phyloP scores from a whole-genome alignment of 257 asterid genomes.

The Solanum neorickii region DNA sequence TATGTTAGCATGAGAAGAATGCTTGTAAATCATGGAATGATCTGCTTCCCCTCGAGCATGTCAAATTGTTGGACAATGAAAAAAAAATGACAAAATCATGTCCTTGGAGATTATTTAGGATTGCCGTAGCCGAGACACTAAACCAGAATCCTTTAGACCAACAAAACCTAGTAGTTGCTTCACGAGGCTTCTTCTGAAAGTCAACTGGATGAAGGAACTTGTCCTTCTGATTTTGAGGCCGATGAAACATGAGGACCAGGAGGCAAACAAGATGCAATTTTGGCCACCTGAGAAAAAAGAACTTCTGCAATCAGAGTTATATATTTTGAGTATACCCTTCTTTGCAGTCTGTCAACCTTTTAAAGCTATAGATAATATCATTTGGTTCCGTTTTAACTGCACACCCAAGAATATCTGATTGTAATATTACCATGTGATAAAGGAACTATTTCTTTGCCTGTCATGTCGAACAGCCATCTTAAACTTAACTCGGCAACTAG shows the following conservation, averaged over 20 bases:
- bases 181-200: not conserved
- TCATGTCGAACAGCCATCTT: not conserved
- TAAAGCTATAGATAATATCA: not conserved
- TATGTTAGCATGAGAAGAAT: not conserved
- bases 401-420: not conserved
- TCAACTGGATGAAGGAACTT: not conserved
- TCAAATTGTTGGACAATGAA: not conserved
- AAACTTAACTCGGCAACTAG: not conserved
- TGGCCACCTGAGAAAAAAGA: not conserved
- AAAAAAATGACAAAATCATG: not conserved
- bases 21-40: not conserved
- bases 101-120: not conserved
- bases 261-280: not conserved
- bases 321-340: not conserved
- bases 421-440: not conserved
- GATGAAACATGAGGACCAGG: not conserved
- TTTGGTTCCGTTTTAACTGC: not conserved
- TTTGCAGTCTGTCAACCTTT: not conserved
- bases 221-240: not conserved
- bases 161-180: not conserved
- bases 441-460: not conserved
- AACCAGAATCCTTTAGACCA: not conserved
- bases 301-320: not conserved
- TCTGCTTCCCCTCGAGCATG: not conserved
- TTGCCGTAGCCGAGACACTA: not conserved